A percentile compares a stretch with the other conserved stretches of the same genome.
These are phyloP conservation scores for Silene noctiflora DNA, from an alignment of 179 eudicot species.

Conservation along the genomic window DNA sequence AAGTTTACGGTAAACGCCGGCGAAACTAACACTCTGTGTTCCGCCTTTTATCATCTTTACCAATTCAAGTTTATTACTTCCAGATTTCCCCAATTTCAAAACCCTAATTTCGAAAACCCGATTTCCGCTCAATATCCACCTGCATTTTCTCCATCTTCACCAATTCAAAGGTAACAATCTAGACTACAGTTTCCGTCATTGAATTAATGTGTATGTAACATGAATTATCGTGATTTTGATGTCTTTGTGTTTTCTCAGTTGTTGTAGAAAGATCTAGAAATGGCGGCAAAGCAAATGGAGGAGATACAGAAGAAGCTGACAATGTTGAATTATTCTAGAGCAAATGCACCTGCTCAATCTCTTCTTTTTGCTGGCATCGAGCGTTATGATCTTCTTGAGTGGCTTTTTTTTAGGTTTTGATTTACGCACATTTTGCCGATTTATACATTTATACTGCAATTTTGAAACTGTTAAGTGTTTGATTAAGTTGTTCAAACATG, in stretches of 20 bases:
- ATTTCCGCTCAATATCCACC: not conserved
- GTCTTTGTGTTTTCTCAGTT: not conserved
- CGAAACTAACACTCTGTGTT: not conserved
- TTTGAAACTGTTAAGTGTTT: not conserved
- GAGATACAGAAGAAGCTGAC: slow-evolving; percentile 81
- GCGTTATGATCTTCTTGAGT: slow-evolving; percentile 94
- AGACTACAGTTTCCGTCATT: not conserved
- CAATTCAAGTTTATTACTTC: no score
- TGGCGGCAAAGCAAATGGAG: slow-evolving; percentile 94
- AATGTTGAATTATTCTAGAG: slow-evolving; percentile 70
- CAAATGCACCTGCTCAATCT: slow-evolving; percentile 93
- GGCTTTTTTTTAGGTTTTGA: slow-evolving; percentile 87
- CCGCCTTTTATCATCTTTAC: no score
- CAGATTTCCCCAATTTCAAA: not conserved
- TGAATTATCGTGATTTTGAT: not conserved
- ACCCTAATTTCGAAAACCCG: not conserved
- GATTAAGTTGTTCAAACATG: not conserved
- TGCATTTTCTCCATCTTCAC: not conserved
- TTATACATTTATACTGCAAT: not conserved
- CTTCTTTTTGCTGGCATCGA: slow-evolving; percentile 98
- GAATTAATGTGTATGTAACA: not conserved
- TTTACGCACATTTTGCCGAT: not conserved
- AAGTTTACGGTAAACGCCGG: not conserved
- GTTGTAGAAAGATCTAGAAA: slow-evolving; percentile 20
- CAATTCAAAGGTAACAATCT: not conserved